Base-by-base conservation (phyloP, 2,329 filamentous ascomycete genomes). In the Colletotrichum cereale region DNA sequence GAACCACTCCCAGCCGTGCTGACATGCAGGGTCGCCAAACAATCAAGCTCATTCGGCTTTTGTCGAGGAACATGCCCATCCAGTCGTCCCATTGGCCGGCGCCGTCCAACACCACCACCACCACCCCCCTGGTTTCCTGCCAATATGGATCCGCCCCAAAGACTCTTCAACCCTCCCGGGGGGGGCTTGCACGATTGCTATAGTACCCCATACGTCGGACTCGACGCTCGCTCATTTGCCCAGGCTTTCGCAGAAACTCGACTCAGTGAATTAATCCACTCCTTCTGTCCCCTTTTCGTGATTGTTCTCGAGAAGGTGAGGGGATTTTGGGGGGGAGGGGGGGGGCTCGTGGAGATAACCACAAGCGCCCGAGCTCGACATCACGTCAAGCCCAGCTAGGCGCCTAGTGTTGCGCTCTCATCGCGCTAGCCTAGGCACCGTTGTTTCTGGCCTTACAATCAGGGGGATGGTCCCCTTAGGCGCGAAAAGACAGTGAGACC, bases 11-110 rank as follows among this genome's bases (percentile, higher is more conserved):
- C 31, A 3, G n/a, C 18, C 21, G 31, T 14, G 31, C 31, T 16
- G 31, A 38, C 21, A 21, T 12, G 31, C 52, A 38, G 52, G 52
- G 52, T 24, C 12, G 34, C 34, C 11, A 16, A 56, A 38, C 4
- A 38, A 56, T 56, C 53, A 56, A 56, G 53, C 53, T 56, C 53
- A 56, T 56, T 38, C 31, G 24, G 21, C 52, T 40, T 38, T 36
- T 11, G 34, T 24, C 53, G 21, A 36, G 21, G 11, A 5, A n/a
- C 11, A 29, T 34, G n/a, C 34, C 34, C n/a, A 14, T 5, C 12
- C 34, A 26, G 5, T 10, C 31, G n/a, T 26, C 53, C 26, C 2
- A 38, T 56, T 56, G 53, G 53, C 53, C 21, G 53, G 31, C n/a
- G 21, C 7, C 12, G 2, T 26, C 3, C 2, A 11, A n/a, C 8